Evolutionary conservation across 306 rosid species (phyloP), one percentile per base, ranked within the genome.

Genomic region (Erythrophleum fordii): DNA sequence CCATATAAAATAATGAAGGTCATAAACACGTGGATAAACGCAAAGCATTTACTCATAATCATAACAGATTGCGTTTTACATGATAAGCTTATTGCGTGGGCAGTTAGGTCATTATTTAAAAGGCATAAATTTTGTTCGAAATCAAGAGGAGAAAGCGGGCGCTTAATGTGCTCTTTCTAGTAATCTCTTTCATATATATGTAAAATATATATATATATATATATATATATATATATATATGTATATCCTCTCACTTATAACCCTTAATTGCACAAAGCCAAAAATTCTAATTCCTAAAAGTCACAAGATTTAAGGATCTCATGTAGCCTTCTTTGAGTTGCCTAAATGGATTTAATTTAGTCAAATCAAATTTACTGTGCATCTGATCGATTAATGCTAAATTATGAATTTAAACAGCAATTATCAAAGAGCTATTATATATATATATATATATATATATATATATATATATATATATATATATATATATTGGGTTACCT

Each of bases 401-500:
- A 11, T 5, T 56, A 61, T 60, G 1, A 28, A 60, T 29, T 1
- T 18, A 4, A 53, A 53, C 23, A 51, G 56, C 34, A 18, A 18
- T 51, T 3, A 53, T 53, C 60, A 5, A 14, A 48, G 20, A 48
- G 2, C 11, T 53, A 9, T n/a, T 18, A 53, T 48, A 53, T 1
- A 0, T 25, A 10, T 26, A 17, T 3, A 11, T 59, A 3, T 0
- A 12, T 12, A n/a, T 18, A 53, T 48, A 53, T 1, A 0, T 25
- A 10, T 26, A 17, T 3, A 11, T 59, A 3, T 0, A 12, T 12
- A n/a, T n/a, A n/a, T 18, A 53, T 48, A 53, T 1, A 0, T 25
- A 10, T 26, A 17, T 3, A 11, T 59, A 3, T 0, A 12, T 12
- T 25, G 11, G 26, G 8, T 59, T 59, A 95, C 99, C 99, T 95